Evolutionary conservation across 495 filamentous ascomycete species (phyloP).

Genomic region (Trichoderma erinaceum): DNA sequence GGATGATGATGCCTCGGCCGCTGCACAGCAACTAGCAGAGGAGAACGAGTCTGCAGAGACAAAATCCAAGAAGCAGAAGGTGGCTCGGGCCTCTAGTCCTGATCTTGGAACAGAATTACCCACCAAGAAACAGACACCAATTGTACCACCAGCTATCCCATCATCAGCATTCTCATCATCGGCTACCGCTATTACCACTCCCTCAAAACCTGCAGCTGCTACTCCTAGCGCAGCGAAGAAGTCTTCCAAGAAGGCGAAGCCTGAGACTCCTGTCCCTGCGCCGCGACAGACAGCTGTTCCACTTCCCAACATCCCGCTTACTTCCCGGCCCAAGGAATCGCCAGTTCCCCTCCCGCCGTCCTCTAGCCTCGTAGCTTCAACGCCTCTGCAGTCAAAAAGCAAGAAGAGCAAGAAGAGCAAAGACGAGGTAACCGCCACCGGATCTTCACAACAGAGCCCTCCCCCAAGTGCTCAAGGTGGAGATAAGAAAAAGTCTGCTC

Average conservation of each 20-base stretch:
- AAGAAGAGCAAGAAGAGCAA: conserved; percentile 14
- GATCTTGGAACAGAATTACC: background rate
- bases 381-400: background rate
- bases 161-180: conserved; percentile 1
- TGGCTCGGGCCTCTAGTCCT: background rate
- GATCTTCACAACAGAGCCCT: conserved; percentile 1
- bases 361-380: conserved; percentile 17
- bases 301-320: background rate
- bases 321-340: conserved; percentile 29
- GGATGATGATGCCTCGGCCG: conserved; percentile 7
- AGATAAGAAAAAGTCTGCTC: background rate
- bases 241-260: conserved; percentile 8
- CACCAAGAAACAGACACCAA: conserved; percentile 25
- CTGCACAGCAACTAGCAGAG: conserved; percentile 3
- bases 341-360: conserved; percentile 32
- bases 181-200: conserved; percentile 1
- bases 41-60: background rate
- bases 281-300: background rate
- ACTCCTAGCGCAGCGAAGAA: conserved; percentile 5
- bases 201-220: background rate
- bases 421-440: conserved; percentile 1
- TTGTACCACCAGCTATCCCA: conserved; percentile 25
- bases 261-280: conserved; percentile 4
- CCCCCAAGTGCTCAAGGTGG: conserved; percentile 8
- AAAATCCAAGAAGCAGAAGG: conserved; percentile 17